Evolutionary conservation across 2,329 filamentous ascomycete species (phyloP), one percentile per base, ranked within the genome.

Genomic region (Pseudogymnoascus destructans): DNA sequence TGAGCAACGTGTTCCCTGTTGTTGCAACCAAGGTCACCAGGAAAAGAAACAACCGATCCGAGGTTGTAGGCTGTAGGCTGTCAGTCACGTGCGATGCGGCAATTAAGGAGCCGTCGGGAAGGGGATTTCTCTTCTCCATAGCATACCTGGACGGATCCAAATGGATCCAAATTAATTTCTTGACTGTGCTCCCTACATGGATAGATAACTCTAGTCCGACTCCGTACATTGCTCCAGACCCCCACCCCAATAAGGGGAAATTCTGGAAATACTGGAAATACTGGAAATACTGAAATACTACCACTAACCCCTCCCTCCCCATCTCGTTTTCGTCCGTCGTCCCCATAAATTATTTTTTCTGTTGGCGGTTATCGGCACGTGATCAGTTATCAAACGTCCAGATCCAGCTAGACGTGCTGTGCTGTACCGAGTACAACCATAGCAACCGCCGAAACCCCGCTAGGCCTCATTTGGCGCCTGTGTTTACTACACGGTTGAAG

Each of bases 401-500:
- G 3, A 46, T 46, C 5, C 40, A 25, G 40, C 11, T 46, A 46
- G 40, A 3, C 2, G 19, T 25, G 40, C 40, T 21, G 21, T n/a
- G n/a, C n/a, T n/a, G n/a, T n/a, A n/a, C n/a, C n/a, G n/a, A n/a
- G n/a, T 46, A 46, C 40, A 46, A 6, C 40, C 40, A 46, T 46
- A 46, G 40, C 40, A 46, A 46, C 40, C 40, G 40, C 40, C 40
- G 40, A 25, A 5, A 46, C 5, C 13, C 7, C 21, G 40, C 40
- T 46, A 46, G 40, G 11, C 40, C 21, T 9, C 21, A 25, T 46
- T 46, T n/a, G 40, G 13, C 5, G 19, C n/a, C 21, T 25, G 40
- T 46, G 40, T 46, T 46, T 46, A 46, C 40, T 46, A 21, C 40
- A 46, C 40, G 40, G 40, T 46, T 46, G 40, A 46, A 46, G 21